Conservation (phyloP, 306 rosid species). For the Quercus wislizeni region DNA sequence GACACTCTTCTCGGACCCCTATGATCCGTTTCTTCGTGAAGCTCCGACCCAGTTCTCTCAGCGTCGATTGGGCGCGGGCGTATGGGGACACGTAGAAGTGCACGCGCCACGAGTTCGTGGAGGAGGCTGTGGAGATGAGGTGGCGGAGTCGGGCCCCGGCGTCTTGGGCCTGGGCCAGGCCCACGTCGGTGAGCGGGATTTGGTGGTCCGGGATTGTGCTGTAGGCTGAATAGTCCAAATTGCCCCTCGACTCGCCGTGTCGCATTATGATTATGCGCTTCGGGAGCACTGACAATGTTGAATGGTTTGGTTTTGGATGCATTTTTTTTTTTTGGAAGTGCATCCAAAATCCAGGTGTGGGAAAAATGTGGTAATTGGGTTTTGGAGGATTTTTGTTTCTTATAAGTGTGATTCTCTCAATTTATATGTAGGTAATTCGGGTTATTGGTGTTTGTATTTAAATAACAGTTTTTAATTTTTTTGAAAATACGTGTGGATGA, state of each 20-base stretch:
- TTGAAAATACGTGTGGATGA: accelerated
- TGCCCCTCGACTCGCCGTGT: slow-evolving; percentile 88
- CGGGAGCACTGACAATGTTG: slow-evolving; percentile 32
- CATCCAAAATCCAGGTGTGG: too few relatives aligned
- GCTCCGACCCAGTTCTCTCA: slow-evolving; percentile 64
- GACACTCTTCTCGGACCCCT: slow-evolving; percentile 89
- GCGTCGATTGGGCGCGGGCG: slow-evolving; percentile 82
- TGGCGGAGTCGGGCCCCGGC: slow-evolving; percentile 49
- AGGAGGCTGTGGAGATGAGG: slow-evolving; percentile 26
- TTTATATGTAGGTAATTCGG: too few relatives aligned
- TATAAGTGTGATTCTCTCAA: too few relatives aligned
- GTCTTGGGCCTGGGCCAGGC: slow-evolving; percentile 53
- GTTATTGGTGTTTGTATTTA: too few relatives aligned
- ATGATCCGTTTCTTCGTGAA: slow-evolving; percentile 66
- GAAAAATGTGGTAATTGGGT: too few relatives aligned
- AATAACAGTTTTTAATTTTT: accelerated
- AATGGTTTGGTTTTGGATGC: too few relatives aligned
- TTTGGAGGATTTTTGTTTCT: too few relatives aligned
- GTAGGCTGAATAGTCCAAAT: slow-evolving; percentile 64
- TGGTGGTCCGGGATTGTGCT: slow-evolving; percentile 62
- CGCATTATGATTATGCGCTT: slow-evolving; percentile 82
- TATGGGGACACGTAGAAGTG: slow-evolving; percentile 88
- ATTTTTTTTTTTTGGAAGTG: too few relatives aligned
- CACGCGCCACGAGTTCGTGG: slow-evolving; percentile 64
- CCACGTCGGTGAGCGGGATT: slow-evolving; percentile 52